phyloP scores from a whole-genome alignment of 176 grass and related monocot genomes.

The Aegilops umbellulata region DNA sequence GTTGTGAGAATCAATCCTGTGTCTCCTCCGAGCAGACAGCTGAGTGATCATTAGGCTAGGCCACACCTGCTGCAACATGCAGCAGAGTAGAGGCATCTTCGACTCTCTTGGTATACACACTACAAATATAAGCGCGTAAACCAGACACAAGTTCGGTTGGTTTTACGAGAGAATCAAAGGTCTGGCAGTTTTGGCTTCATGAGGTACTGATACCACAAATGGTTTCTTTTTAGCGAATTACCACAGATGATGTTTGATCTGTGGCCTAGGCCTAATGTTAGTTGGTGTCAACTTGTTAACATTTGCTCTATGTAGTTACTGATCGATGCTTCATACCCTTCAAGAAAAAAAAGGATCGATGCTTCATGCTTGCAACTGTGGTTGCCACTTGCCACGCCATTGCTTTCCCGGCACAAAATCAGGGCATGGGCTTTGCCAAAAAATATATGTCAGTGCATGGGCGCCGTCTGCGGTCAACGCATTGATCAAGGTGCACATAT shows the following conservation, averaged over 20 bases:
- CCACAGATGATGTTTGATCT: neutral
- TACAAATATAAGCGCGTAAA: neutral
- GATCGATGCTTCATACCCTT: neutral
- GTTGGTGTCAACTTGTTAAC: neutral
- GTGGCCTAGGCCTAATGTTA: neutral
- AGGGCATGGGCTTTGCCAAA: neutral
- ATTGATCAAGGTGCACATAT: neutral
- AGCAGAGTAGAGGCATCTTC: neutral
- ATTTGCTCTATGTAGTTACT: neutral
- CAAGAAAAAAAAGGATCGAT: neutral
- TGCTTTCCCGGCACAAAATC: neutral
- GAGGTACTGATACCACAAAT: neutral
- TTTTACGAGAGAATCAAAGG: neutral
- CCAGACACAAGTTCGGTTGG: neutral
- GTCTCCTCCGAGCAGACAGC: neutral
- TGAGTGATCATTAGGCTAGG: neutral
- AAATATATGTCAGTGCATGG: neutral
- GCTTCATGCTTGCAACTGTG: neutral
- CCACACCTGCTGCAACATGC: neutral
- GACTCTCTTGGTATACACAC: neutral
- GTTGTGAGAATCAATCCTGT: neutral
- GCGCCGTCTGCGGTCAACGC: constrained; percentile 19
- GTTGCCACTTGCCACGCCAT: neutral
- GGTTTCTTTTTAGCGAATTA: neutral
- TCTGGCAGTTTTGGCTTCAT: neutral